Percentiles rank a stretch among this genome's conserved stretches.
Evolutionary conservation across 179 eudicot species (phyloP).

Genomic region (Pouteria campechiana): DNA sequence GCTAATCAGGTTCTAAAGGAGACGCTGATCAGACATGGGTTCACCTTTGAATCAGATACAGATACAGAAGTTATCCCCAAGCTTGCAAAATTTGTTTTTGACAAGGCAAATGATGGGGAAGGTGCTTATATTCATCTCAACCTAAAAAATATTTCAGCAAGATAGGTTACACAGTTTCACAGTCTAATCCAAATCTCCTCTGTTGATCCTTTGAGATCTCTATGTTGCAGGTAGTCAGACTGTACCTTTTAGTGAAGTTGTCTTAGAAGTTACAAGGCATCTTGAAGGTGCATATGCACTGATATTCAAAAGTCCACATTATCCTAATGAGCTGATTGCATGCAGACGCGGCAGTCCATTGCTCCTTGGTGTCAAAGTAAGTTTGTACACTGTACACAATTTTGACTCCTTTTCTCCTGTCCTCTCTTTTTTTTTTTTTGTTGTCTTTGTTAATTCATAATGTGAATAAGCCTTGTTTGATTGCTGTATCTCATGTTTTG

Average conservation of each 20-base stretch:
- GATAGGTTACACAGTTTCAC: too few species aligned
- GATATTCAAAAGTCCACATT: slow-evolving; percentile 84
- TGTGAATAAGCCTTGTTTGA: too few species aligned
- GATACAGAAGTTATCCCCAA: slow-evolving; percentile 99
- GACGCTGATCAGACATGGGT: slow-evolving; percentile 82
- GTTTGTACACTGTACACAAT: too few species aligned
- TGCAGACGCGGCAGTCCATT: slow-evolving; percentile 98
- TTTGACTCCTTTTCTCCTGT: neutral
- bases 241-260: slow-evolving; percentile 67
- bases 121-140: too few species aligned
- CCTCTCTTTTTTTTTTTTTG: neutral
- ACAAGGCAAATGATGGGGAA: slow-evolving; percentile 78
- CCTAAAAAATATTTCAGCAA: too few species aligned
- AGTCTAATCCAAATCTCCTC: too few species aligned
- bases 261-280: slow-evolving; percentile 97
- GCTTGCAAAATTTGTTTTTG: slow-evolving; percentile 95
- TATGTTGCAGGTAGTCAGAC: slow-evolving; percentile 36
- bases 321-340: slow-evolving; percentile 96
- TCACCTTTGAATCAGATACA: slow-evolving; percentile 87
- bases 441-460: neutral
- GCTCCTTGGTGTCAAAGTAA: slow-evolving; percentile 95
- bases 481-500: too few species aligned
- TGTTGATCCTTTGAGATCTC: too few species aligned
- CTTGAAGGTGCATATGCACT: slow-evolving; percentile 99
- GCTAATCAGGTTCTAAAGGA: slow-evolving; percentile 93